Evolutionary conservation across 1,284 basidiomycete species (phyloP), one percentile per base, ranked within the genome.

Genomic region (Tausonia pullulans): DNA sequence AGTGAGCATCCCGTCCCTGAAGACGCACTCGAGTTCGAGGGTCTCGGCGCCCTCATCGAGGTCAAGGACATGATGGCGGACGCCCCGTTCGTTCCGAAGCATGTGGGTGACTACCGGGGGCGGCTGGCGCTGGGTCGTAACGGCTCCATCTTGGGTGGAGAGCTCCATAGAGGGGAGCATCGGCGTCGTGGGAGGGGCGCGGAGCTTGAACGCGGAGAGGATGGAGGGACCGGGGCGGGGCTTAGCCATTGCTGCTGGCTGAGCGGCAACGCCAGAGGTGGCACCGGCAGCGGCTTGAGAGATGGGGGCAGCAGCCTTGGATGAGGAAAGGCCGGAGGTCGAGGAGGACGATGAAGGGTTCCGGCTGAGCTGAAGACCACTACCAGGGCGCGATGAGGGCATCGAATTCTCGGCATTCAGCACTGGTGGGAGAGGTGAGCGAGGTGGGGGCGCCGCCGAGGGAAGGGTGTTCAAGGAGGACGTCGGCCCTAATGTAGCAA

Each of bases 81-180:
- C 57, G 3, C 57, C 57, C 16, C 57, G 57, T 48, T 58, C 57
- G 57, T 58, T 58, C 57, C 39, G 40, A 39, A 58, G 57, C 52
- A 27, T 27, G 27, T 27, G 27, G 27, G 27, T 27, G 27, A 27
- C 27, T 27, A 27, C 27, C 27, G 27, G 27, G 27, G 27, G 27
- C 27, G 27, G 27, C 27, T 27, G 27, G 27, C 27, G 27, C 27
- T 27, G 27, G 27, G 9, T 16, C 52, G n/a, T 53, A 16, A 53
- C n/a, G 7, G n/a, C 9, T 11, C 14, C 7, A 8, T 13, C 9
- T 16, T 13, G 16, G 8, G 52, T 7, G 9, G n/a, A 53, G 8
- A 27, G 16, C 10, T 13, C 11, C 39, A 27, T 10, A 10, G 10
- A 13, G 3, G 45, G 46, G 16, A 58, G 7, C 13, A 13, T 43